These are phyloP conservation scores for Fusarium verrucosum DNA, from an alignment of 2,329 filamentous ascomycete genomes.

Conservation along the genomic window DNA sequence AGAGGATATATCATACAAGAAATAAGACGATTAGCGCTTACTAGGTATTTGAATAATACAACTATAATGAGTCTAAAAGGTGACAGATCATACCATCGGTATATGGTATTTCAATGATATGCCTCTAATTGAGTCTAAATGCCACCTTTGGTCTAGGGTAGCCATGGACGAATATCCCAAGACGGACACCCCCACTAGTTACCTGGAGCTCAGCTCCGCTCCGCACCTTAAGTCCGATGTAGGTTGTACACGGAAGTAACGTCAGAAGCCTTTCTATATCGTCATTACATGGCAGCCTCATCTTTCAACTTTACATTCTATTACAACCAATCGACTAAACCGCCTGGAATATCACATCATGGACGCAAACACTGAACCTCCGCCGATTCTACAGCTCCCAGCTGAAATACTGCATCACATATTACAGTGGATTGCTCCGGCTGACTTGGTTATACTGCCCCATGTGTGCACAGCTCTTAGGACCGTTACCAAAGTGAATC, in stretches of 20 bases:
- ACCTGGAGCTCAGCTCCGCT: no score
- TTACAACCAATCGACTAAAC: not conserved
- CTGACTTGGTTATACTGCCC: conserved; percentile 64
- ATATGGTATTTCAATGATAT: not conserved
- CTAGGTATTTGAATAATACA: no score
- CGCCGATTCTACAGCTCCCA: conserved; percentile 44
- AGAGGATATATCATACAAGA: not conserved
- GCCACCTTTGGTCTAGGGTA: conserved; percentile 4
- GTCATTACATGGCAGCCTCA: conserved; percentile 22
- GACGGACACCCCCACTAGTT: conserved; percentile 10
- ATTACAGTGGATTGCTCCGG: conserved; percentile 63
- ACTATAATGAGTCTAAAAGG: no score
- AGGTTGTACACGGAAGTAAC: not conserved
- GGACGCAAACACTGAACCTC: not conserved
- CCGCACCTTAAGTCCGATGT: conserved; percentile 32
- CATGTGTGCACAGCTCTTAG: conserved; percentile 63
- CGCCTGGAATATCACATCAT: conserved; percentile 1
- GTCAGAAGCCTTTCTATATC: conserved; percentile 24
- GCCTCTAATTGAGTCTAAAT: not conserved
- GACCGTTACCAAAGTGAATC: conserved; percentile 65
- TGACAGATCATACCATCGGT: no score
- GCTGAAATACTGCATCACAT: conserved; percentile 72
- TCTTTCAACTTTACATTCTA: not conserved
- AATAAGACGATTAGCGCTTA: no score
- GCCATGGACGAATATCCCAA: not conserved